Base-by-base conservation (phyloP, 306 rosid genomes). In the Carpinus viminea region DNA sequence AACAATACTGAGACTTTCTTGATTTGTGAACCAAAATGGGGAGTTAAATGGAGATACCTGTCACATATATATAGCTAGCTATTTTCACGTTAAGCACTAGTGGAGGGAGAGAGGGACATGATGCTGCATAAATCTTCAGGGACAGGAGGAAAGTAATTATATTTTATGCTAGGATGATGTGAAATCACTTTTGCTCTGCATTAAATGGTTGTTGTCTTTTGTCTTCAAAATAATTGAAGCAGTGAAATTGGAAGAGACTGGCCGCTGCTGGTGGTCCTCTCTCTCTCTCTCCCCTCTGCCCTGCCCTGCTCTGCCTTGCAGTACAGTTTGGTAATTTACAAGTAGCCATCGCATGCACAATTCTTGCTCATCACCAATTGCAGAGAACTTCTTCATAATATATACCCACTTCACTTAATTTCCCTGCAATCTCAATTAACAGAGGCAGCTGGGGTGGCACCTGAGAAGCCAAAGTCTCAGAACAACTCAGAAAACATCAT, bases 191-290 rank as follows among this genome's bases (percentile, higher is more conserved):
- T 84, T 76, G 53, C 69, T 68, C 34, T 24, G 83, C 83, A 84
- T 79, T 82, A 12, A 84, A 64, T 79, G 72, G 61, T 47, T 56
- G 75, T 72, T 56, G 53, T 55, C 87, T 70, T 74, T 74, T 75
- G 15, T 75, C 56, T 36, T 59, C 48, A 52, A 54, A 70, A 76
- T 56, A 72, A 72, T 54, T 45, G 34, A 66, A 70, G 41, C 50
- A 20, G 45, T 6, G 48, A 55, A 54, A 60, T n/a, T 46, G 12
- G 34, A 16, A 17, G 68, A 59, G 36, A 72, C 80, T 12, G 46
- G 28, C 80, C 7, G 46, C 18, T 26, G 31, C 48, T 26, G 64
- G 76, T 59, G 78, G 80, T 16, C 68, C 80, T 54, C 50, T 38
- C 54, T 57, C 74, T 77, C 45, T 31, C 34, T 31, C 34, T 20